Evolutionary conservation across 2,329 filamentous ascomycete species (phyloP), one percentile per base, ranked within the genome.

Genomic region (Colletotrichum spinosum): DNA sequence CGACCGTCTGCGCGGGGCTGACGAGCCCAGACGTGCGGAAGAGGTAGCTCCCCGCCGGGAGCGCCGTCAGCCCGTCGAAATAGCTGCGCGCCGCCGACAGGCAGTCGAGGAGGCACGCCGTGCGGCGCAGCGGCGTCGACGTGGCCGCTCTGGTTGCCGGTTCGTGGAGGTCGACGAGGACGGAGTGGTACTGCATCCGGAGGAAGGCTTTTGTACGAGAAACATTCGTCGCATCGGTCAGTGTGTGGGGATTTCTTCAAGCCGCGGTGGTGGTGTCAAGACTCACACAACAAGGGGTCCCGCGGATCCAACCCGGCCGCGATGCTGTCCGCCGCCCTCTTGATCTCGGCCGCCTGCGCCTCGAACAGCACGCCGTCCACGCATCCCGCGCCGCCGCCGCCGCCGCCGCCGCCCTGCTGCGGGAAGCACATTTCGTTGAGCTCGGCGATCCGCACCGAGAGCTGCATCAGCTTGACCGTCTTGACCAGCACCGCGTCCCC

Each of bases 141-240:
- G 72, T 68, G 7, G 74, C 69, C 15, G 69, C 66, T 39, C 73
- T 68, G 6, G 78, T 78, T 8, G 78, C 79, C 1, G 79, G 79
- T 38, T 81, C 73, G 67, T 81, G 79, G 12, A 80, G 67, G 8
- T 77, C 74, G 34, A 78, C 76, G 3, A 79, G 68, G 11, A 78
- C 70, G 44, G 77, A 78, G n/a, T 76, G 72, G 55, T 77, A 73
- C 46, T 76, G 72, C 13, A 77, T 69, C 48, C 71, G 72, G 59
- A 59, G 35, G 33, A 38, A 48, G 6, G 50, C 58, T 61, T 15
- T 10, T 17, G 17, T 17, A 17, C 17, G 2, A 17, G 17, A 17
- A 17, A 17, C 17, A 17, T 17, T 17, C 17, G 17, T 17, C 17
- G 17, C 17, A 17, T 17, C 17, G 17, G 17, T 17, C 17, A 17